Percentiles rank a stretch among this genome's conserved stretches.
Evolutionary conservation across 208 protist genomes (phyloP).

Genomic region (Leishmania amazonensis): DNA sequence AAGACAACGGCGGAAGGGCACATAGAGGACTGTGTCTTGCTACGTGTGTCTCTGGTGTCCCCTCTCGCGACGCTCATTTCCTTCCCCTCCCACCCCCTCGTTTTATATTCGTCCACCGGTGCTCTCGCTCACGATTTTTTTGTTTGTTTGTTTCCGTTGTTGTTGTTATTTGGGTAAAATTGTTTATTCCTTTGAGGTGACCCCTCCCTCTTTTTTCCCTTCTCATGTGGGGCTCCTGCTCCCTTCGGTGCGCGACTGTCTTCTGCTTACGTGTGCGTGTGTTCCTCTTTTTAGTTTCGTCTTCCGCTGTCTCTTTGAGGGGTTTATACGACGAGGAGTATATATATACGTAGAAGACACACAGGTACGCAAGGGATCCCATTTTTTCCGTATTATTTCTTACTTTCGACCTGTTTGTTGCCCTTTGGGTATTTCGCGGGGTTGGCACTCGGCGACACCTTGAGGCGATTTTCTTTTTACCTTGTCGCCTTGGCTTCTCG

Average conservation of each 20-base stretch:
- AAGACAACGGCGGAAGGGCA: not conserved
- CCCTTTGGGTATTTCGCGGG: not conserved
- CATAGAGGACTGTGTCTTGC: not conserved
- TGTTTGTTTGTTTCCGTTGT: conserved; percentile 1
- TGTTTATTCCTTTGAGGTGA: not conserved
- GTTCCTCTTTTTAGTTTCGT: not conserved
- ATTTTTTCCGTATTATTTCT: not conserved
- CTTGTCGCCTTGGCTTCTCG: not conserved
- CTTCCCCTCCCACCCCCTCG: not conserved
- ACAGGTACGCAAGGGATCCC: not conserved
- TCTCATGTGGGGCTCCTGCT: not conserved
- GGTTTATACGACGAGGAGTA: not conserved
- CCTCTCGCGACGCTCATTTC: not conserved
- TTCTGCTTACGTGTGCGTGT: not conserved
- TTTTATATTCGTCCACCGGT: not conserved
- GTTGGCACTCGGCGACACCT: not conserved
- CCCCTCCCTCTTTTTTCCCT: not conserved
- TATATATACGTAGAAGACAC: not conserved
- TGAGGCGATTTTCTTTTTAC: not conserved
- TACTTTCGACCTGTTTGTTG: not conserved
- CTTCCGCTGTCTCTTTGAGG: conserved; percentile 1
- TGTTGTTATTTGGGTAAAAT: conserved; percentile 3
- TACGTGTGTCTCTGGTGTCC: not conserved
- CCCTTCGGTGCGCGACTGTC: not conserved
- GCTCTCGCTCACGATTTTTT: not conserved